Conservation (phyloP, 371 early-diverging fungal species). For the Entomophthora muscae region DNA sequence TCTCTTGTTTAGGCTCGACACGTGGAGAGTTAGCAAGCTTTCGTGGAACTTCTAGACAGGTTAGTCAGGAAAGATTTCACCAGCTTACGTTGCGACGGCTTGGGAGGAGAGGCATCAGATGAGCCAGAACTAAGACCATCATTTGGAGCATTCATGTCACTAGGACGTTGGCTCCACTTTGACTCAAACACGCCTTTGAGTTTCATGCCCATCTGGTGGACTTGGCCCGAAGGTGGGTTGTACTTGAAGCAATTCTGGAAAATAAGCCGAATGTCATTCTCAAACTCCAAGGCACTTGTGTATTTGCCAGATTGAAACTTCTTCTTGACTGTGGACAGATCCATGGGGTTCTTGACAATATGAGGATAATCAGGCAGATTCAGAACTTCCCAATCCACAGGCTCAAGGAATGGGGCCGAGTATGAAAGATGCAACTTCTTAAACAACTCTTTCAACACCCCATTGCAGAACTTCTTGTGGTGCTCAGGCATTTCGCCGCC, state of each 20-base stretch:
- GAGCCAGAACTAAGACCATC: constrained; percentile 8
- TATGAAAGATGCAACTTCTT: constrained; percentile 52
- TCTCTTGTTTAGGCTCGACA: not conserved
- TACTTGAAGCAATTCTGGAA: constrained; percentile 88
- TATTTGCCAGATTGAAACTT: constrained; percentile 75
- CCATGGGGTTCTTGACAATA: constrained; percentile 97
- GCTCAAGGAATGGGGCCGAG: constrained; percentile 64
- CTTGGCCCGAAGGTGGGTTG: constrained; percentile 77
- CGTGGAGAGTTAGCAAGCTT: not conserved
- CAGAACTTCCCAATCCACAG: constrained; percentile 86
- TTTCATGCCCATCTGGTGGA: constrained; percentile 63
- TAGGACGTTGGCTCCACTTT: constrained; percentile 42
- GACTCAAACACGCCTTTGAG: constrained; percentile 68
- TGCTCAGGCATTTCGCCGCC: not conserved
- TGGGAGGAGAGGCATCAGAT: not conserved
- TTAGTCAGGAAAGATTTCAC: not conserved
- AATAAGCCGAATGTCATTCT: constrained; percentile 71
- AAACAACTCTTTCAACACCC: constrained; percentile 53
- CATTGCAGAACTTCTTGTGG: constrained; percentile 27
- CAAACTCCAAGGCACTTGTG: constrained; percentile 49
- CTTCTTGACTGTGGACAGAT: constrained; percentile 76
- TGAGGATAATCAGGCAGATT: constrained; percentile 87
- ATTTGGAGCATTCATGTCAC: not conserved
- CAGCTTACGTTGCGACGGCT: not conserved
- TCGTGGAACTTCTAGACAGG: not conserved